Evolutionary conservation across 208 protist species (phyloP).

Genomic region (Trypanosoma rangeli): DNA sequence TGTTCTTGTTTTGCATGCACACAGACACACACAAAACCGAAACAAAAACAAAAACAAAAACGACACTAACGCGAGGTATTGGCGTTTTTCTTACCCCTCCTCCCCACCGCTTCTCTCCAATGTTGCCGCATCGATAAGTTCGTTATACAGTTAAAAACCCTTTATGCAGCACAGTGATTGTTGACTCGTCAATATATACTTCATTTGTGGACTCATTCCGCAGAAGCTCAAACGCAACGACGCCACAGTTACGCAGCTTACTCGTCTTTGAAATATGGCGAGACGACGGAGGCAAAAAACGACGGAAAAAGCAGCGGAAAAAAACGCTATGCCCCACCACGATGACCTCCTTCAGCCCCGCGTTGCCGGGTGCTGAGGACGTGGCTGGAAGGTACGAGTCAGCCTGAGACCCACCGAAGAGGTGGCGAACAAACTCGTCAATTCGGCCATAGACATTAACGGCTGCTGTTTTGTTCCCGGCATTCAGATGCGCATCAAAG

Average conservation of each 20-base stretch:
- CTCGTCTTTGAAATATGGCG: slow-evolving; percentile 69
- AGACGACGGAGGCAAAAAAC: slow-evolving; percentile 76
- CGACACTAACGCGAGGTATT: not conserved
- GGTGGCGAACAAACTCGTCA: slow-evolving; percentile 75
- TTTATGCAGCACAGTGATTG: slow-evolving; percentile 72
- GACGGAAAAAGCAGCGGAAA: slow-evolving; percentile 86
- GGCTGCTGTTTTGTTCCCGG: slow-evolving; percentile 65
- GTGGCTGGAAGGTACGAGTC: slow-evolving; percentile 30
- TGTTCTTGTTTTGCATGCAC: not conserved
- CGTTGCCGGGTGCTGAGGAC: slow-evolving; percentile 35
- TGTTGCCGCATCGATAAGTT: not conserved
- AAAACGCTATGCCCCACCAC: slow-evolving; percentile 91
- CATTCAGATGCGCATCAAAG: slow-evolving; percentile 78
- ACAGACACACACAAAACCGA: not conserved
- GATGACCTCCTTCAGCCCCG: slow-evolving; percentile 81
- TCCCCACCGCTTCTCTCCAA: no score
- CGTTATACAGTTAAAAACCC: slow-evolving; percentile 33
- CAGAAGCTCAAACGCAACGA: slow-evolving; percentile 78
- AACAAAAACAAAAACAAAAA: not conserved
- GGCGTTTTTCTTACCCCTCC: no score
- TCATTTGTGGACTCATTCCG: slow-evolving; percentile 61
- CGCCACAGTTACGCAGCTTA: slow-evolving; percentile 91
- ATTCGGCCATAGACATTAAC: slow-evolving; percentile 79
- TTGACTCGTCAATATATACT: slow-evolving; percentile 68
- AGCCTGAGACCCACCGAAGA: slow-evolving; percentile 49